Evolutionary conservation across 1,284 basidiomycete species (phyloP), one percentile per base, ranked within the genome.

Genomic region (Trametes hirsuta): DNA sequence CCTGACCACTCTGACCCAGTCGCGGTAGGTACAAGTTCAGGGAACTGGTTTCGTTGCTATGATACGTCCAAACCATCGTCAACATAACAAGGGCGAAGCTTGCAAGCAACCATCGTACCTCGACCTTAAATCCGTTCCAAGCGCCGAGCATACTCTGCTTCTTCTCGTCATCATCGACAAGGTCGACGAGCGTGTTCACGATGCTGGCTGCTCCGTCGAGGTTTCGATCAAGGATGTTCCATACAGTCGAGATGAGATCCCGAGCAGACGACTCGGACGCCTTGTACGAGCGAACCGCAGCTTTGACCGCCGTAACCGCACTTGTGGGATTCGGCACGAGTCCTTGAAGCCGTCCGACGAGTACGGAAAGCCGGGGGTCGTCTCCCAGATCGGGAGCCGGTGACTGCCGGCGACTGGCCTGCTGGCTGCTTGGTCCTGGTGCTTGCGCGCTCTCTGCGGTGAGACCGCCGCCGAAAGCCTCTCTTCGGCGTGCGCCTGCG

Each of bases 121-220:
- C 91, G 42, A 92, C 80, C 56, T 90, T 88, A 73, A 96, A 94
- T 0, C 86, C 85, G 61, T 91, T 91, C 90, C 97, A 93, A 0
- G 92, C 89, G 2, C 80, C 71, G 39, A 94, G 75, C 0, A 98
- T 70, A 46, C 88, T 88, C 24, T 80, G 78, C 62, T 89, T 88
- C 83, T 97, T 96, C 21, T 96, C 94, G 52, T 88, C 87, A 48
- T 93, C 91, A 3, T 91, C 90, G n/a, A 97, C 74, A 9, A 94
- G 74, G 64, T 93, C 91, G 8, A 94, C 87, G 18, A 97, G 80
- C 6, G 87, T 82, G 59, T 90, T 91, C 45, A 97, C 80, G 39
- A 97, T 82, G 55, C 87, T 87, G 0, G 87, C 87, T 0, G 93
- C 92, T 21, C 87, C 80, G 55, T 96, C 94, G 25, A 90, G 72